Evolutionary conservation across 805 yeast species (phyloP).

Genomic region (Wickerhamiella alocasiicola): DNA sequence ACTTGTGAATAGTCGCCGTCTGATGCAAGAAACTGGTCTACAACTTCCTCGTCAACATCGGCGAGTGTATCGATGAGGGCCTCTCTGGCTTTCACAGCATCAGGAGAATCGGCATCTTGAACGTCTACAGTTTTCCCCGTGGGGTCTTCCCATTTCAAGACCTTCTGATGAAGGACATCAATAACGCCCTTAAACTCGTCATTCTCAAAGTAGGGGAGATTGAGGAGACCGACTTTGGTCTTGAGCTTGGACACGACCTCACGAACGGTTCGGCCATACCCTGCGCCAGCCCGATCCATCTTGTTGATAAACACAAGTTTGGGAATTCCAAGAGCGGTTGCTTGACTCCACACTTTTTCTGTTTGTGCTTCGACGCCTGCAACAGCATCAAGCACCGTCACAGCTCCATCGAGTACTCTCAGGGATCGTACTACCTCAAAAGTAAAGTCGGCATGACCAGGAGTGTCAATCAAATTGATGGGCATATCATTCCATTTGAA

Average conservation of each 20-base stretch:
- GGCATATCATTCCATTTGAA: conserved; percentile 69
- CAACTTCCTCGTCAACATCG: conserved; percentile 64
- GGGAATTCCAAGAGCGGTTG: conserved; percentile 55
- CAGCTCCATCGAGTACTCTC: conserved; percentile 88
- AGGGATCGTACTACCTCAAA: conserved; percentile 86
- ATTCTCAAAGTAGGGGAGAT: conserved; percentile 56
- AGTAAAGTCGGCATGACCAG: conserved; percentile 96
- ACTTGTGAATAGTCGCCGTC: conserved; percentile 42
- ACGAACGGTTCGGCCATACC: conserved; percentile 77
- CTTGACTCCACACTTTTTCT: conserved; percentile 92
- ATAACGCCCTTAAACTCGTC: conserved; percentile 55
- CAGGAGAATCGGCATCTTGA: conserved; percentile 21
- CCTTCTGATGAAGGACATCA: conserved; percentile 57
- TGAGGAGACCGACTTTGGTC: conserved; percentile 63
- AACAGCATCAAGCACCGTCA: conserved; percentile 83
- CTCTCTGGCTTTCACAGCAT: conserved; percentile 51
- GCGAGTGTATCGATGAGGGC: conserved; percentile 75
- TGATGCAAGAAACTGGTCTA: conserved; percentile 60
- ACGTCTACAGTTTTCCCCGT: conserved; percentile 45
- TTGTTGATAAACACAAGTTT: conserved; percentile 73
- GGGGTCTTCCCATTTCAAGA: conserved; percentile 34
- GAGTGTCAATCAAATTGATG: conserved; percentile 87
- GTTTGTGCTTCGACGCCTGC: conserved; percentile 99
- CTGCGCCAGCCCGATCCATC: conserved; percentile 96
- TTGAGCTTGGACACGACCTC: conserved; percentile 67